Conservation (phyloP, 805 yeast species). For the Saccharomycopsis sp. region DNA sequence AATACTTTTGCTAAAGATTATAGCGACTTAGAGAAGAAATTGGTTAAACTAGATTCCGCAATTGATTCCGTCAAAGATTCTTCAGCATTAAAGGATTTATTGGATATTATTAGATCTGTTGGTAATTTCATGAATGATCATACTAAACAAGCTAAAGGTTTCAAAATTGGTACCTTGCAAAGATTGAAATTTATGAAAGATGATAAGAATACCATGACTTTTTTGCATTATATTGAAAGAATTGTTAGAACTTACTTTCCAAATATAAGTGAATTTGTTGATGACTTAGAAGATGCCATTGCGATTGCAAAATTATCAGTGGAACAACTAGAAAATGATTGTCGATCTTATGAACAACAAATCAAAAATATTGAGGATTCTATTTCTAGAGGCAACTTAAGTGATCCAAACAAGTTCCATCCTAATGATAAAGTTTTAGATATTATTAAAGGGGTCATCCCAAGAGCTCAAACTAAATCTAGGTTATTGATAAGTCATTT, state of each 20-base stretch:
- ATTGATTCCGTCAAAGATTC: slow-evolving; percentile 44
- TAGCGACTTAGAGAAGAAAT: slow-evolving; percentile 44
- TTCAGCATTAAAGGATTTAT: slow-evolving; percentile 41
- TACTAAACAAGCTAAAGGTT: slow-evolving; percentile 59
- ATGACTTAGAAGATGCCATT: slow-evolving; percentile 43
- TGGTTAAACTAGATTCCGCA: slow-evolving; percentile 50
- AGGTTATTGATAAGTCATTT: slow-evolving; percentile 42
- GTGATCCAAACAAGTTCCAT: slow-evolving; percentile 52
- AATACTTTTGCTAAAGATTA: slow-evolving; percentile 56
- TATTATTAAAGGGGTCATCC: slow-evolving; percentile 41
- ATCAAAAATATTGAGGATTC: slow-evolving; percentile 43
- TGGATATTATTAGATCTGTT: slow-evolving; percentile 57
- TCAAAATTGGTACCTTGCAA: slow-evolving; percentile 57
- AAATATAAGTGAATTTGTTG: slow-evolving; percentile 48
- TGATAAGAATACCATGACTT: slow-evolving; percentile 55
- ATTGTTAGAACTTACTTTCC: slow-evolving; percentile 57
- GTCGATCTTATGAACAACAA: slow-evolving; percentile 40
- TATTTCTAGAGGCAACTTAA: slow-evolving; percentile 51
- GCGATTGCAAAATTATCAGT: slow-evolving; percentile 52
- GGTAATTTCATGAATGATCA: slow-evolving; percentile 76
- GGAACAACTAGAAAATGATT: slow-evolving; percentile 51
- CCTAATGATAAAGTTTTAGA: slow-evolving; percentile 53
- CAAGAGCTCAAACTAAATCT: slow-evolving; percentile 44
- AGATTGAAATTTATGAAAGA: slow-evolving; percentile 64
- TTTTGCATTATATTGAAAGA: slow-evolving; percentile 66